Base-by-base conservation (phyloP, 495 filamentous ascomycete genomes). In the Sporormia fimetaria region DNA sequence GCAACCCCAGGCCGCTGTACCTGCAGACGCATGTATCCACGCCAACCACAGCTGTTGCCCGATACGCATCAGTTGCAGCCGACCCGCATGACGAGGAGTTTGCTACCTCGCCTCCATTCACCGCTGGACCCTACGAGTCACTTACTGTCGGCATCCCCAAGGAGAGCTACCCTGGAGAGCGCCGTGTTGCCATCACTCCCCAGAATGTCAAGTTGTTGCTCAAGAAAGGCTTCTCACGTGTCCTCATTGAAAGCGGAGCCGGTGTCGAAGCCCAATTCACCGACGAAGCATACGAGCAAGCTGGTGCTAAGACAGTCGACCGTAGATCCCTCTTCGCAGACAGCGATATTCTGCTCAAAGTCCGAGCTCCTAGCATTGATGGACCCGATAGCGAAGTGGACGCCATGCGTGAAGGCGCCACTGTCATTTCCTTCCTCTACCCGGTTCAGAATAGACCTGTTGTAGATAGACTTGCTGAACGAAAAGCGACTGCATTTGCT, bases 291-390 rank as follows among this genome's bases (percentile, higher is more conserved):
- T 88, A 85, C 50, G 72, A 74, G 52, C 65, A 72, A 27, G 78
- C 80, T 5, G 83, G 83, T 16, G 83, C 79, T 3, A 83, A 74
- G 16, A 49, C 86, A 9, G 78, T 78, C 28, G 77, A 83, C 48
- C 58, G 63, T 29, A 60, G 68, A 25, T 61, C 62, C 7, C 63
- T 86, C 46, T 87, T 78, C 76, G 67, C 67, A 17, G 60, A 78
- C 36, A 75, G 77, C 44, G 74, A 86, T 58, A 82, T 88, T 38
- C 61, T 88, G 3, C 64, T 88, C 48, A 88, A 87, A 62, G 81
- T 88, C 23, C 75, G 82, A 23, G 74, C 75, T 6, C 81, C 81
- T 0, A 78, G 70, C 43, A 39, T 57, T 1, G 61, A 67, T 35
- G 67, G 62, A 6, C 37, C 59, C 7, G 56, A 69, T 43, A 72